A percentile compares a stretch with the other conserved stretches of the same genome.
Evolutionary conservation across 2,329 filamentous ascomycete species (phyloP).

Genomic region (Niveomyces coronatus): DNA sequence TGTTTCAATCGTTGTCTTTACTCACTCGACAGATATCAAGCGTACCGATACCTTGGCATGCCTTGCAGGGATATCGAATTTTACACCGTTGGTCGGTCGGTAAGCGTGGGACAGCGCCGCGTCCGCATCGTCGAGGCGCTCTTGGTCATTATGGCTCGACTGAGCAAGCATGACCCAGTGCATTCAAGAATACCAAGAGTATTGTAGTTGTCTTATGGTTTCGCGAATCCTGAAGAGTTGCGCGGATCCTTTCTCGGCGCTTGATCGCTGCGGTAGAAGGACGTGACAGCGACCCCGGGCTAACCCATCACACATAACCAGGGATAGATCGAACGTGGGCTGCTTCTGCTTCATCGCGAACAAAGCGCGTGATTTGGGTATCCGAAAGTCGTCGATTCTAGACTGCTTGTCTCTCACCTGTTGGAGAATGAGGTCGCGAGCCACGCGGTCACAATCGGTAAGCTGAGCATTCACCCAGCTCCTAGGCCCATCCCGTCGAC

Average conservation of each 20-base stretch:
- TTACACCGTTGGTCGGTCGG: slow-evolving; percentile 4
- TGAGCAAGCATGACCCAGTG: too few relatives aligned
- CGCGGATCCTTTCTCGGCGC: neutral
- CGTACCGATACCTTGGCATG: slow-evolving; percentile 1
- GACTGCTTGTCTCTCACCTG: slow-evolving; percentile 12
- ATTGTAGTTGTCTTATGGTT: neutral
- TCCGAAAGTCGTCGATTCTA: slow-evolving; percentile 16
- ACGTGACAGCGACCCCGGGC: neutral
- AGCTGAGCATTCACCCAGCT: slow-evolving; percentile 14
- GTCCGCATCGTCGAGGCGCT: slow-evolving; percentile 9
- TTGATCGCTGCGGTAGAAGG: too few relatives aligned
- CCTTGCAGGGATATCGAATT: slow-evolving; percentile 3
- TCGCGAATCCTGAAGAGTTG: neutral
- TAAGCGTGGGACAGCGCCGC: slow-evolving; percentile 7
- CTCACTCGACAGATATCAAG: slow-evolving; percentile 2
- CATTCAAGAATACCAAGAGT: too few relatives aligned
- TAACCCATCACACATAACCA: slow-evolving; percentile 10
- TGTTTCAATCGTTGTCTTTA: slow-evolving; percentile 9
- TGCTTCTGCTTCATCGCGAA: slow-evolving; percentile 14
- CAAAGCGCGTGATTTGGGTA: slow-evolving; percentile 16
- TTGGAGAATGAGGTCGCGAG: neutral
- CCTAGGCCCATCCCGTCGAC: slow-evolving; percentile 18
- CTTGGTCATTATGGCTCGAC: slow-evolving; percentile 9
- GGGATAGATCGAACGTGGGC: slow-evolving; percentile 12
- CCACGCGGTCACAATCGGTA: slow-evolving; percentile 1